Evolutionary conservation across 2,329 filamentous ascomycete genomes (phyloP).

Genomic region (Xylariaceae sp.): DNA sequence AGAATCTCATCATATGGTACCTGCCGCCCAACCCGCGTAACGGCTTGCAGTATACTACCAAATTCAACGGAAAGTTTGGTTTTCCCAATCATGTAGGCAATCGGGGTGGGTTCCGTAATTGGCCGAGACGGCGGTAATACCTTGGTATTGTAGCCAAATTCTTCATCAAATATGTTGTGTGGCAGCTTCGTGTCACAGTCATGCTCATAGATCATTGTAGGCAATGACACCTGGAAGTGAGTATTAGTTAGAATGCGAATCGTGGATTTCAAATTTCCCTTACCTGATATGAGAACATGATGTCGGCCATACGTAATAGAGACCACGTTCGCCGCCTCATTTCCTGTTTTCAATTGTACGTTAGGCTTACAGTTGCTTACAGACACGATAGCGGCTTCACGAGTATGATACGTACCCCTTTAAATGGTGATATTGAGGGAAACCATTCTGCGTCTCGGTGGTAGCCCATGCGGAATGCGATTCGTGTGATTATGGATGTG

Average conservation of each 20-base stretch:
- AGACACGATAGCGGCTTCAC: not conserved
- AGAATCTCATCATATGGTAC: conserved; percentile 63
- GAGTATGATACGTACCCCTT: conserved; percentile 50
- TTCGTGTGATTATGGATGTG: conserved; percentile 50
- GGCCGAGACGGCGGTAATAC: conserved; percentile 64
- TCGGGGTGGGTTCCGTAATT: conserved; percentile 66
- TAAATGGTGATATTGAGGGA: conserved; percentile 65
- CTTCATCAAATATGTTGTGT: conserved; percentile 76
- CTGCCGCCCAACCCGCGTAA: conserved; percentile 51
- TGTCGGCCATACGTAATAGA: conserved; percentile 67
- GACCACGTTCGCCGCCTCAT: conserved; percentile 68
- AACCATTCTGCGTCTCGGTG: conserved; percentile 76
- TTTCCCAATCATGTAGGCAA: conserved; percentile 76
- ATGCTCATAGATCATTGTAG: conserved; percentile 66
- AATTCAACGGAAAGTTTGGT: conserved; percentile 64
- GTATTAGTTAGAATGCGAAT: conserved; percentile 2
- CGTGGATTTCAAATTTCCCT: conserved; percentile 26
- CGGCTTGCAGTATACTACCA: conserved; percentile 66
- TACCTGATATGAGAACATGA: conserved; percentile 72
- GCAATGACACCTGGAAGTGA: conserved; percentile 45
- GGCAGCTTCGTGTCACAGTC: conserved; percentile 74
- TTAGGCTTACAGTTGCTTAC: conserved; percentile 12
- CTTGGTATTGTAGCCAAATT: conserved; percentile 67
- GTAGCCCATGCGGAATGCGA: conserved; percentile 68
- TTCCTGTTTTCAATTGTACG: conserved; percentile 43